These are phyloP conservation scores for Sparassis latifolia DNA, from an alignment of 1,284 basidiomycete species.

Conservation along the genomic window DNA sequence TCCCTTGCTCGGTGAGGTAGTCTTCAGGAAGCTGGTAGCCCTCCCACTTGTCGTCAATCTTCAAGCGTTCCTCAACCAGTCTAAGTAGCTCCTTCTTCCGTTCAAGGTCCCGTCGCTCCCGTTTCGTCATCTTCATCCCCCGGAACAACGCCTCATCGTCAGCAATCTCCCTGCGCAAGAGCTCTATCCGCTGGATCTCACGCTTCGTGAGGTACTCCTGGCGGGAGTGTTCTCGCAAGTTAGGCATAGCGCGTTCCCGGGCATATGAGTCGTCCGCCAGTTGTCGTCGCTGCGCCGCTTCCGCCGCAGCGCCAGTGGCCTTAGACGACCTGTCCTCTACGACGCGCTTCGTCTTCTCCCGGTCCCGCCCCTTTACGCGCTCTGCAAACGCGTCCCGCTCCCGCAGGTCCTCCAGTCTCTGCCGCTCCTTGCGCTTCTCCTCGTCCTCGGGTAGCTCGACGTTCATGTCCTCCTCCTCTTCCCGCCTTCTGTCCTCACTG, in stretches of 20 bases:
- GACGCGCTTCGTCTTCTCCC: constrained; percentile 84
- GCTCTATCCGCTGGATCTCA: constrained; percentile 92
- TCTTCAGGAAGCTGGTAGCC: constrained; percentile 95
- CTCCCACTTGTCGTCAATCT: constrained; percentile 91
- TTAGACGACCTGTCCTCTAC: constrained; percentile 88
- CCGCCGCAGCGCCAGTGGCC: constrained; percentile 64
- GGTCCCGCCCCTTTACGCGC: constrained; percentile 80
- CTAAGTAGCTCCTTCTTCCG: constrained; percentile 90
- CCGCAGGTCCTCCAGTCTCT: constrained; percentile 72
- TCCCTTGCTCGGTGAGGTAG: constrained; percentile 98
- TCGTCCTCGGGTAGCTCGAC: constrained; percentile 65
- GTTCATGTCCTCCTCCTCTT: constrained; percentile 30
- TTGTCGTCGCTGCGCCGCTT: constrained; percentile 75
- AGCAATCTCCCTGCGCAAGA: constrained; percentile 87
- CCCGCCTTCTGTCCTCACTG: constrained; percentile 29
- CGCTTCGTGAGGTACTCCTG: constrained; percentile 96
- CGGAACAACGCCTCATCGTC: constrained; percentile 87
- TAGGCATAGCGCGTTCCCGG: constrained; percentile 75
- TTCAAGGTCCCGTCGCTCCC: constrained; percentile 78
- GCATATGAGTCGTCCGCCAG: constrained; percentile 84
- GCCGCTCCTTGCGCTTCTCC: constrained; percentile 63
- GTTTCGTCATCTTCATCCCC: constrained; percentile 84
- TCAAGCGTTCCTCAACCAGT: constrained; percentile 89
- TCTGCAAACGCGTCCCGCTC: constrained; percentile 94
- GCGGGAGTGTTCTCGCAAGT: constrained; percentile 78